phyloP scores from a whole-genome alignment of 768 basidiomycete species.

The Crepidotus variabilis region DNA sequence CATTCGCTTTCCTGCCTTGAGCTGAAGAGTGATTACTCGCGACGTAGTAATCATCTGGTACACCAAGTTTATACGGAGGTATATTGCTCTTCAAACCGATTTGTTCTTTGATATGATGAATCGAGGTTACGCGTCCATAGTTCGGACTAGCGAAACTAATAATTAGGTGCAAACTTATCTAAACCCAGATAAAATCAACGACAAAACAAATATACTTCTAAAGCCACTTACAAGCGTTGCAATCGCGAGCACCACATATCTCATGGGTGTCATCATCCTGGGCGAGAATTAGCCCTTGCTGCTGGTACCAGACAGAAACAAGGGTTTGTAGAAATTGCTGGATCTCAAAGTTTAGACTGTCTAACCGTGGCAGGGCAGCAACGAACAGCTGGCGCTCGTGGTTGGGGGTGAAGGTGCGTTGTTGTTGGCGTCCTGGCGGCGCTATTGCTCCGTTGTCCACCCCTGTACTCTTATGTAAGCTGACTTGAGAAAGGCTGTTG shows the following conservation, averaged over 20 bases:
- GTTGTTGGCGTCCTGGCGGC: too few relatives aligned
- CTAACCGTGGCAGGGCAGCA: too few relatives aligned
- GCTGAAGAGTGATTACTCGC: slow-evolving; percentile 30
- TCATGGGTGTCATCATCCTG: slow-evolving; percentile 54
- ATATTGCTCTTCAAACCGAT: slow-evolving; percentile 20
- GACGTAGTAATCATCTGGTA: slow-evolving; percentile 57
- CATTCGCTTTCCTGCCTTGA: slow-evolving; percentile 69
- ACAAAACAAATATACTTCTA: background rate
- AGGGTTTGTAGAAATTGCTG: background rate
- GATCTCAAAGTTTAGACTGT: too few relatives aligned
- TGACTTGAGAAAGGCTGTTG: too few relatives aligned
- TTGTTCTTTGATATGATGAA: slow-evolving; percentile 38
- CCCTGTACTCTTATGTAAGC: too few relatives aligned
- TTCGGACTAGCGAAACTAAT: slow-evolving; percentile 62
- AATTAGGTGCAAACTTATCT: slow-evolving; percentile 61
- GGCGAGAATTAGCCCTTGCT: background rate
- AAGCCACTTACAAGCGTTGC: slow-evolving; percentile 37
- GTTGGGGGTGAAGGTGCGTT: too few relatives aligned
- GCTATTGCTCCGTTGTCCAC: too few relatives aligned
- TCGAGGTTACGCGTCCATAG: slow-evolving; percentile 58
- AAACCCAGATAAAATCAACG: background rate
- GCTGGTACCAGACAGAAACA: background rate
- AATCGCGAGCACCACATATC: slow-evolving; percentile 50
- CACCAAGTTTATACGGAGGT: slow-evolving; percentile 54
- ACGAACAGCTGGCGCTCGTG: too few relatives aligned